These are phyloP conservation scores for Taxawa tesnikishii DNA, from an alignment of 2,329 filamentous ascomycete species.

Conservation along the genomic window DNA sequence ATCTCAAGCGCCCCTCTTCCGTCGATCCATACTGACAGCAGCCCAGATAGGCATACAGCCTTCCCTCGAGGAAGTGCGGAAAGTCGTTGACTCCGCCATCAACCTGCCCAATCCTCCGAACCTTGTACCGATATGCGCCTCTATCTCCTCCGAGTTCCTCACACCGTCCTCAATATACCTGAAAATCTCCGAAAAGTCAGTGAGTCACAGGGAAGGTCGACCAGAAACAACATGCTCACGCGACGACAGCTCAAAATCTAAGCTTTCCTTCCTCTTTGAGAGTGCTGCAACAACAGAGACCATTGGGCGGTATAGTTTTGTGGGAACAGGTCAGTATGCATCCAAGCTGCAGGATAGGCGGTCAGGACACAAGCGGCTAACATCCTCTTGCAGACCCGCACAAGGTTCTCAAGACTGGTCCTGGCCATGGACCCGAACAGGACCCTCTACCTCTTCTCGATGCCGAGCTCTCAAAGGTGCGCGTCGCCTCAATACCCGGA, in stretches of 20 bases:
- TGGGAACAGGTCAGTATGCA: slow-evolving; percentile 56
- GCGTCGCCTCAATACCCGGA: slow-evolving; percentile 72
- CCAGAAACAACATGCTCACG: slow-evolving; percentile 8
- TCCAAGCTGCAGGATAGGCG: background rate
- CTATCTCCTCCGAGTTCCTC: slow-evolving; percentile 82
- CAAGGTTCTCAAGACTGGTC: slow-evolving; percentile 77
- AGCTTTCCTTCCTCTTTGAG: slow-evolving; percentile 89
- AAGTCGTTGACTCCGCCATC: slow-evolving; percentile 41
- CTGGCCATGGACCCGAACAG: slow-evolving; percentile 69
- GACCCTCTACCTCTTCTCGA: slow-evolving; percentile 80
- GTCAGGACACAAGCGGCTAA: slow-evolving; percentile 7
- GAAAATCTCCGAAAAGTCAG: slow-evolving; percentile 67
- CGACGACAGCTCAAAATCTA: slow-evolving; percentile 43
- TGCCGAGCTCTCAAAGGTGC: slow-evolving; percentile 63
- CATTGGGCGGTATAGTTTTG: slow-evolving; percentile 89
- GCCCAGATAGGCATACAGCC: slow-evolving; percentile 40
- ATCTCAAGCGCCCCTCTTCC: background rate
- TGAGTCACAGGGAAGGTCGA: slow-evolving; percentile 17
- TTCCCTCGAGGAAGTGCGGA: slow-evolving; percentile 46
- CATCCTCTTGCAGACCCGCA: slow-evolving; percentile 36
- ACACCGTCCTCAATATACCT: slow-evolving; percentile 93
- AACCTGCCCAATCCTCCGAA: slow-evolving; percentile 52
- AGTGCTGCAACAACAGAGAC: slow-evolving; percentile 84
- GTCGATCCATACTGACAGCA: slow-evolving; percentile 3
- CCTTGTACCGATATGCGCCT: slow-evolving; percentile 68